Conservation (phyloP, 2,329 filamentous ascomycete species). For the Lecanicillium sp. region DNA sequence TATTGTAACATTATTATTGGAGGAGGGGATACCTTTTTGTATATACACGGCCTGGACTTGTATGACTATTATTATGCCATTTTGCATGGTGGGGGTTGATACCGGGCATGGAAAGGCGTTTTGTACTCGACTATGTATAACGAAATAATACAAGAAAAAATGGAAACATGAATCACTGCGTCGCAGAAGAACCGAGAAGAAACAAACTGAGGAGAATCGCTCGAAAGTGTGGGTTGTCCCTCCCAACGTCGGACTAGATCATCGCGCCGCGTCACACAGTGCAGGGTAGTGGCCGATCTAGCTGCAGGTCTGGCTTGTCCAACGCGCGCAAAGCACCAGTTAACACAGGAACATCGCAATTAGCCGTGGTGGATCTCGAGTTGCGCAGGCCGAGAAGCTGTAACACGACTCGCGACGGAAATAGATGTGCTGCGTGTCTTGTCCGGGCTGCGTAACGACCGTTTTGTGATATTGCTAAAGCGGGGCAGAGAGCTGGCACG, state of each 20-base stretch:
- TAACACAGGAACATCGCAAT: background rate
- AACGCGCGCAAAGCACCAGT: background rate
- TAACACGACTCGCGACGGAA: background rate
- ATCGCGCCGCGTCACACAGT: background rate
- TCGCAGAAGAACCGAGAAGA: background rate
- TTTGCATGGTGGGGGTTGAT: background rate
- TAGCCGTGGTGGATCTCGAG: background rate
- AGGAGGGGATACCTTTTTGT: background rate
- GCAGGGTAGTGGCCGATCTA: constrained; percentile 2
- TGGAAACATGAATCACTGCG: no score
- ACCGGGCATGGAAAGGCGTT: constrained; percentile 1
- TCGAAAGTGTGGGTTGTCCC: background rate
- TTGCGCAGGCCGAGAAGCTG: background rate
- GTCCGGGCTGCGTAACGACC: constrained; percentile 6
- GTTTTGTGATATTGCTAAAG: constrained; percentile 8
- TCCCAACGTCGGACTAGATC: no score
- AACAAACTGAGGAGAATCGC: no score
- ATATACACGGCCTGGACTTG: background rate
- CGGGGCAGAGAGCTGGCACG: constrained; percentile 1
- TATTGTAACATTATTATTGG: background rate
- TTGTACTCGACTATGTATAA: background rate
- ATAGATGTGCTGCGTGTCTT: background rate
- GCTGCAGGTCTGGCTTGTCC: background rate
- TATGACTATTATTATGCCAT: background rate
- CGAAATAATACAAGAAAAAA: background rate